phyloP scores from a whole-genome alignment of 306 rosid species.

The Quercus berberidifolia region DNA sequence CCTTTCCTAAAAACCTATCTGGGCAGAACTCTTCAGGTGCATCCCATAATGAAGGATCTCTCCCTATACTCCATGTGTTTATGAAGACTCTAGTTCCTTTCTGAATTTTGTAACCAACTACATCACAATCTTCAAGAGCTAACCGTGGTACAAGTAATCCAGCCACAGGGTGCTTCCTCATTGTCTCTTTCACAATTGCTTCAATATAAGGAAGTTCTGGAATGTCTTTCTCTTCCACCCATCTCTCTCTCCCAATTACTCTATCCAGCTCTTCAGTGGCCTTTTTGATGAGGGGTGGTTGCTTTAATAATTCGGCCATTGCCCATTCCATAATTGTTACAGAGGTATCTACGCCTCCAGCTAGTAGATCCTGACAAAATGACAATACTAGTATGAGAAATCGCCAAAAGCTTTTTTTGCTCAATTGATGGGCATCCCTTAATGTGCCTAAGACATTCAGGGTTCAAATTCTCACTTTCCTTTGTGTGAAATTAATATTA shows the following conservation, averaged over 20 bases:
- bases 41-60: slow-evolving; percentile 30
- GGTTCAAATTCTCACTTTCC: accelerated
- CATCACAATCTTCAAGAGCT: slow-evolving; percentile 29
- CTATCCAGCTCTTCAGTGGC: slow-evolving; percentile 32
- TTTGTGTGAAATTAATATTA: too few species aligned
- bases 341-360: slow-evolving; percentile 34
- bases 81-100: slow-evolving; percentile 20
- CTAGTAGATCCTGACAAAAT: slow-evolving; percentile 25
- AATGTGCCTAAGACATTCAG: too few species aligned
- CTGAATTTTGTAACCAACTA: slow-evolving; percentile 20
- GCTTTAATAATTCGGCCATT: slow-evolving; percentile 35
- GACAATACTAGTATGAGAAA: too few species aligned
- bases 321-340: slow-evolving; percentile 36
- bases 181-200: slow-evolving; percentile 34
- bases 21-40: slow-evolving; percentile 25
- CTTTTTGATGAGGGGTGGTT: slow-evolving; percentile 27
- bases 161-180: slow-evolving; percentile 28
- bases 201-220: slow-evolving; percentile 28
- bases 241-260: slow-evolving; percentile 30
- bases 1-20: slow-evolving; percentile 27
- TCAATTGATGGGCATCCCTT: too few species aligned
- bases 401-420: too few species aligned
- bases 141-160: slow-evolving; percentile 26
- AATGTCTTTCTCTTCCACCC: slow-evolving; percentile 40
- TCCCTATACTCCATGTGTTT: slow-evolving; percentile 38